Base-by-base conservation (phyloP, 768 basidiomycete species). In the Saitozyma sp. region DNA sequence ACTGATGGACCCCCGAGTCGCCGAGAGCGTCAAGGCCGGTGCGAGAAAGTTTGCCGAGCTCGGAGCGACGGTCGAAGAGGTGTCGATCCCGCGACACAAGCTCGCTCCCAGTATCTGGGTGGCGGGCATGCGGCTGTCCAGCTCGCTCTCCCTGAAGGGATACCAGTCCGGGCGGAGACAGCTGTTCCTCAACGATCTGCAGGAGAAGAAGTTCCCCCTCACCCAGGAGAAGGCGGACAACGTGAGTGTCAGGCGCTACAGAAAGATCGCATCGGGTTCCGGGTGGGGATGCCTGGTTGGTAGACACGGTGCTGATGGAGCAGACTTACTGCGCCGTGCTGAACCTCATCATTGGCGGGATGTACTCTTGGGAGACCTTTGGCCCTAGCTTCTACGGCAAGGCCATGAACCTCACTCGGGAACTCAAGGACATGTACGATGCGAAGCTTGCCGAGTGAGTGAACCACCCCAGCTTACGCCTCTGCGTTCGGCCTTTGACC, bases 1-100 rank as follows among this genome's bases (percentile, higher is more conserved):
- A 3, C 69, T 74, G 16, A 67, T 81, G 45, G 83, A 84, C 55
- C 78, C 77, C 6, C 69, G 80, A 9, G 81, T 84, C 2, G 69
- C 64, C 6, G 76, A 64, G 16, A 78, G 79, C 41, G 81, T 84
- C 6, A 67, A 71, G 40, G 67, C 64, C 8, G 82, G 83, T 1
- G 81, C 80, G 8, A 59, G 66, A 54, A 69, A 80, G 53, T 82
- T 83, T 50, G 61, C 61, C 58, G 74, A 73, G 6, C 76, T 84
- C 9, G 83, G 83, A 11, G 83, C 83, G 19, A 75, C 69, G 16
- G 81, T 84, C 0, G 76, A 80, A 29, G 81, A 83, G 46, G 78
- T 83, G 0, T 82, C 81, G 17, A 75, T 83, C 9, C 82, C 82
- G 0, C 70, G 80, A 55, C 82, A 83, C 67, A 54, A 42, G 29